A percentile compares a stretch with the other conserved stretches of the same genome.
Conservation (phyloP, 129 eudicot genomes). For the Chrysanthemum makinoi region DNA sequence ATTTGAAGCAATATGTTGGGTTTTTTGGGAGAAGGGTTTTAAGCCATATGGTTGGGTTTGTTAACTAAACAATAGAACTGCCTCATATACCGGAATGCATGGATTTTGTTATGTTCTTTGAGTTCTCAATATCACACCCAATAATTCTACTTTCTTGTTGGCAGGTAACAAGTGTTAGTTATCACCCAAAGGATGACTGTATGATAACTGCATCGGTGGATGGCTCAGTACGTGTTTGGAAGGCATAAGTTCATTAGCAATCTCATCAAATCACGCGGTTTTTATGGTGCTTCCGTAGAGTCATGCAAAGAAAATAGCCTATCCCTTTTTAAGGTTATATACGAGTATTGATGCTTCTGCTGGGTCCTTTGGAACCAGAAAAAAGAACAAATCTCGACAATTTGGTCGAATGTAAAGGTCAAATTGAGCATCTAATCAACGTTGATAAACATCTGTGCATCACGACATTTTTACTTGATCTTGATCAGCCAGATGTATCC, state of each 20-base stretch:
- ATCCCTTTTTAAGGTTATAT: background rate
- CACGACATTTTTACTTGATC: background rate
- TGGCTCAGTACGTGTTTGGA: conserved; percentile 92
- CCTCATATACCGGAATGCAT: background rate
- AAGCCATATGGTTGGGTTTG: no score
- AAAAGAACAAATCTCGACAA: background rate
- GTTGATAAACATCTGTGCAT: background rate
- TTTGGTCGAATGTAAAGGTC: background rate
- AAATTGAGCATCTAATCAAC: background rate
- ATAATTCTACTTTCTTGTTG: conserved; percentile 6
- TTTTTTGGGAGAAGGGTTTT: no score
- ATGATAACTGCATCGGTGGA: conserved; percentile 94
- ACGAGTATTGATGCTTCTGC: background rate
- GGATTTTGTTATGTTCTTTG: background rate
- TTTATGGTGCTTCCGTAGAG: background rate
- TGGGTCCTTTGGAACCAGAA: no score
- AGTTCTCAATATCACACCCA: background rate
- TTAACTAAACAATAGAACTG: background rate
- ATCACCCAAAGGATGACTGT: conserved; percentile 86
- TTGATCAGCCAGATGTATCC: background rate
- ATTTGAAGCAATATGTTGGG: background rate
- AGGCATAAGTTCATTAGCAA: conserved; percentile 32
- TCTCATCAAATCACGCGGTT: no score
- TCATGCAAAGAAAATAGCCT: background rate
- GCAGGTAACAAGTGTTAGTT: conserved; percentile 97